phyloP scores from a whole-genome alignment of 2,329 filamentous ascomycete species.

The Stylonectria norvegica region DNA sequence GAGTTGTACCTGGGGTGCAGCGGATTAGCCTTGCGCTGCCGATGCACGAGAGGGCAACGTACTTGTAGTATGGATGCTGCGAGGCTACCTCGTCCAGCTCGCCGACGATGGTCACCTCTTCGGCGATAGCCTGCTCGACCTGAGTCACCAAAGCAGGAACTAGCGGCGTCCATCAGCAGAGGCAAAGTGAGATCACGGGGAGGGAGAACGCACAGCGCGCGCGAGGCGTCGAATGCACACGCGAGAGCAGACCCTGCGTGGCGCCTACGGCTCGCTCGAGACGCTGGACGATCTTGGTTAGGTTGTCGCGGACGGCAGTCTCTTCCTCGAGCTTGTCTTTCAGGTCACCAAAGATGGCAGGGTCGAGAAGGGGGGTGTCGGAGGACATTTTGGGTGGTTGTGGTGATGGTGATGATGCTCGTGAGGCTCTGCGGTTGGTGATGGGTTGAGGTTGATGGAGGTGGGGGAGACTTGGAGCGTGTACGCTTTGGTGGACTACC shows the following conservation, averaged over 20 bases:
- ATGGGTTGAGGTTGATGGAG: slow-evolving; percentile 9
- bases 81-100: slow-evolving; percentile 72
- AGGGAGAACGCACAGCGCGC: slow-evolving; percentile 44
- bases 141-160: slow-evolving; percentile 67
- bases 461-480: slow-evolving; percentile 4
- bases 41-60: slow-evolving; percentile 16
- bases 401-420: slow-evolving; percentile 7
- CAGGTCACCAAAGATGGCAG: slow-evolving; percentile 80
- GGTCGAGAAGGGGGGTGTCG: slow-evolving; percentile 54
- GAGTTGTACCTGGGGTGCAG: slow-evolving; percentile 62
- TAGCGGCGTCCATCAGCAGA: background rate
- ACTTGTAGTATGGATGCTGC: slow-evolving; percentile 95
- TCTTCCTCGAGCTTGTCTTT: slow-evolving; percentile 91
- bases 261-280: slow-evolving; percentile 81
- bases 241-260: slow-evolving; percentile 78
- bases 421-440: slow-evolving; percentile 11
- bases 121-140: slow-evolving; percentile 67
- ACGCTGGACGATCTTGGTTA: slow-evolving; percentile 75
- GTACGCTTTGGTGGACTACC: background rate
- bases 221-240: slow-evolving; percentile 83
- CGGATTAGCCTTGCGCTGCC: background rate
- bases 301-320: slow-evolving; percentile 72
- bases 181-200: background rate
- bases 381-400: slow-evolving; percentile 28
- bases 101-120: slow-evolving; percentile 67